Percentiles rank a stretch among this genome's conserved stretches.
Evolutionary conservation across 257 asterid species (phyloP).

Genomic region (Salvia miltiorrhiza): DNA sequence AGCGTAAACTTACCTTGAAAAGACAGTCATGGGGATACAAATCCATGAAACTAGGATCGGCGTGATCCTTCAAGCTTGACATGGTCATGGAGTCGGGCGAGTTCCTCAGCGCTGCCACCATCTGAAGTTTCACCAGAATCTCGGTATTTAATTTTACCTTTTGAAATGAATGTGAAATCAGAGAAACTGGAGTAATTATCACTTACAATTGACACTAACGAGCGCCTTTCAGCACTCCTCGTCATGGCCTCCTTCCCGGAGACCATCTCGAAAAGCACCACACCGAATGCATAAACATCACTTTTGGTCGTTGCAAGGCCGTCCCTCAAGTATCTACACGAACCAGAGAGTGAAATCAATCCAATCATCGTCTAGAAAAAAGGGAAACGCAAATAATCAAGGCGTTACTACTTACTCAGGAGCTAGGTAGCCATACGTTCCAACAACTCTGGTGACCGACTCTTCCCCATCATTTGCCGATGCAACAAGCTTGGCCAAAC

Average conservation of each 20-base stretch:
- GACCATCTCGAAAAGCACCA: conserved; percentile 80
- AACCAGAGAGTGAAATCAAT: conserved; percentile 23
- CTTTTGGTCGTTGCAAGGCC: conserved; percentile 85
- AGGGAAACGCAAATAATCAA: neutral
- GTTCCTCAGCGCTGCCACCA: conserved; percentile 77
- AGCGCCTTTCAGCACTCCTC: conserved; percentile 75
- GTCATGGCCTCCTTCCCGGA: conserved; percentile 93
- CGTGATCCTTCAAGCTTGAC: conserved; percentile 78
- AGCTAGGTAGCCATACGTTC: conserved; percentile 93
- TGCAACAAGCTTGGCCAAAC: conserved; percentile 84
- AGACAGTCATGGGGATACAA: conserved; percentile 92
- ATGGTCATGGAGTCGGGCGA: conserved; percentile 78
- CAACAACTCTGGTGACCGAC: conserved; percentile 89
- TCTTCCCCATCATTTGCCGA: conserved; percentile 79
- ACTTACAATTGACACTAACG: conserved; percentile 90
- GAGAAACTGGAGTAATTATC: neutral
- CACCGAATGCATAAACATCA: conserved; percentile 94
- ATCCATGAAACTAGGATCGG: conserved; percentile 77
- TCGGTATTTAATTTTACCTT: too few species aligned
- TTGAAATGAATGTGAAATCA: neutral
- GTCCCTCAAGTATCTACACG: conserved; percentile 75
- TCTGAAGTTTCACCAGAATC: conserved; percentile 53
- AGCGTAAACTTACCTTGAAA: conserved; percentile 56
- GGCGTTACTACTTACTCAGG: conserved; percentile 82
- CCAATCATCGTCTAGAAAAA: conserved; percentile 20